These are phyloP conservation scores for Zymoseptoria passerinii DNA, from an alignment of 2,329 filamentous ascomycete genomes.

Conservation along the genomic window DNA sequence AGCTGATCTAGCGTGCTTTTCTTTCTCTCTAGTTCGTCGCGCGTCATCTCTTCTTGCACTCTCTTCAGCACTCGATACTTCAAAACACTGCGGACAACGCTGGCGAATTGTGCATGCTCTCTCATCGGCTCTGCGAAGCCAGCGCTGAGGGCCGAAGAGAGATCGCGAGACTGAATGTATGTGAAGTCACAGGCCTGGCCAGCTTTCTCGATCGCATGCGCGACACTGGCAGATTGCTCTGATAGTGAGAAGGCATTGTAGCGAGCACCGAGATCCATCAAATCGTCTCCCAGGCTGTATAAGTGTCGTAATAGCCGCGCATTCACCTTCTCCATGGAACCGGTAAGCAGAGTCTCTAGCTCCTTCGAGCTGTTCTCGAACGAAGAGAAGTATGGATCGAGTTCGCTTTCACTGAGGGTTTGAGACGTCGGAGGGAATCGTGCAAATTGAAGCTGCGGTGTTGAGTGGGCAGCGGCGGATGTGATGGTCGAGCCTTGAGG, in stretches of 20 bases:
- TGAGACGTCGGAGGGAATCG: constrained; percentile 76
- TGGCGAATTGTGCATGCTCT: constrained; percentile 93
- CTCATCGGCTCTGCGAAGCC: constrained; percentile 97
- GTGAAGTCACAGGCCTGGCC: constrained; percentile 93
- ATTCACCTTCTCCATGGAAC: constrained; percentile 95
- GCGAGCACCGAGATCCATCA: constrained; percentile 87
- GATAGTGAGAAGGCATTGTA: constrained; percentile 96
- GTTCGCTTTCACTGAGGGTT: constrained; percentile 73
- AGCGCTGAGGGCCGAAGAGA: constrained; percentile 79
- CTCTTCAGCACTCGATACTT: constrained; percentile 87
- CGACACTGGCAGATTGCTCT: constrained; percentile 79
- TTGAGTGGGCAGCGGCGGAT: constrained; percentile 49
- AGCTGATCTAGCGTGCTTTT: constrained; percentile 70
- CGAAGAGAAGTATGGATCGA: constrained; percentile 91
- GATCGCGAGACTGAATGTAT: constrained; percentile 89
- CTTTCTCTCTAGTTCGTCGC: constrained; percentile 87
- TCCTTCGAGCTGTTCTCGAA: constrained; percentile 91
- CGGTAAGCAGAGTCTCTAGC: constrained; percentile 76
- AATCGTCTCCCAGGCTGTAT: constrained; percentile 72
- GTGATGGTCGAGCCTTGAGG: constrained; percentile 41
- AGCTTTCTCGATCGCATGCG: constrained; percentile 85
- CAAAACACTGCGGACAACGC: constrained; percentile 81
- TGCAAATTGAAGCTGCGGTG: constrained; percentile 57
- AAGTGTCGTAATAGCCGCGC: constrained; percentile 79
- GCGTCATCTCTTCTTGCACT: constrained; percentile 95